phyloP scores from a whole-genome alignment of 768 basidiomycete species.

The Psilocybe tampanensis region DNA sequence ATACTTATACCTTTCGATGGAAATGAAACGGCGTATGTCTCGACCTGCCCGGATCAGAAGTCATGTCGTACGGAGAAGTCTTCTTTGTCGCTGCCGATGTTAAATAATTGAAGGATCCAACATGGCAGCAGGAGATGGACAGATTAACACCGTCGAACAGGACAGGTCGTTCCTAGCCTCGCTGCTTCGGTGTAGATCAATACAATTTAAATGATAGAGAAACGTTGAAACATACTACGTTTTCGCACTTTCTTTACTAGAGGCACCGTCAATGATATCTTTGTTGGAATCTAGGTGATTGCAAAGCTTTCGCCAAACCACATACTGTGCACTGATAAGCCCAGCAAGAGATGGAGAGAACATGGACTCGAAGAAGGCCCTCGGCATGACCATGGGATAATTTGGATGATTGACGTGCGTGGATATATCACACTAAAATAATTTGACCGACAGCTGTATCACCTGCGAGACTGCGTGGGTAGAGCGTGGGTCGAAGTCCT shows the following conservation, averaged over 20 bases:
- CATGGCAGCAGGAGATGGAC: not conserved
- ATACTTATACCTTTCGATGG: not conserved
- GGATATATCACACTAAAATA: not conserved
- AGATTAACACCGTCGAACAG: not conserved
- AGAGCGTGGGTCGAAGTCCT: not conserved
- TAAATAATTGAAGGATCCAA: not conserved
- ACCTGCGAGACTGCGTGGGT: not conserved
- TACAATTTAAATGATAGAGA: not conserved
- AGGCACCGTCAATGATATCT: too few species aligned
- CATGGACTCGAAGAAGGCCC: not conserved
- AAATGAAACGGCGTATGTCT: not conserved
- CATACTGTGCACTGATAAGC: too few species aligned
- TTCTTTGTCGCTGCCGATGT: not conserved
- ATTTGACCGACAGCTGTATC: not conserved
- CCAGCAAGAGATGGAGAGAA: not conserved
- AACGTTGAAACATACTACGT: not conserved
- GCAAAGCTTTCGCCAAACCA: too few species aligned
- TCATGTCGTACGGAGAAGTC: not conserved
- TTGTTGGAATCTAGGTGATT: too few species aligned
- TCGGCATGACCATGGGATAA: not conserved
- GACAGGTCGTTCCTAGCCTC: not conserved
- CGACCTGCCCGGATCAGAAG: not conserved
- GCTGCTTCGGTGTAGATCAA: not conserved
- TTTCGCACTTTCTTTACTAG: too few species aligned
- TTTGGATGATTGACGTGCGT: not conserved